Evolutionary conservation across 306 rosid genomes (phyloP).

Genomic region (Cicer pinnatifidum): DNA sequence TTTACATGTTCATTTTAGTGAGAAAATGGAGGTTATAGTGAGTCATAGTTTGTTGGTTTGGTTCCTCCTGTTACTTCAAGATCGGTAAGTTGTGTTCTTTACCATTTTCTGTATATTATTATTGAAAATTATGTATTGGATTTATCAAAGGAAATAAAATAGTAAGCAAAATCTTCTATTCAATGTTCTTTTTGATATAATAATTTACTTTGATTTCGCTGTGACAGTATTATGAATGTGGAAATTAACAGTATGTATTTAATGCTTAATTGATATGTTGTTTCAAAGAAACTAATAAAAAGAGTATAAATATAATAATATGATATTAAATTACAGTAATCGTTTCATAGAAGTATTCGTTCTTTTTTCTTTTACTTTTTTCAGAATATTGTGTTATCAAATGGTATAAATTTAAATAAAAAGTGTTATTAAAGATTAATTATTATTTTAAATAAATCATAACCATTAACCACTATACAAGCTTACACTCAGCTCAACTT

Average conservation of each 20-base stretch:
- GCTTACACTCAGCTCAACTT: too few relatives aligned
- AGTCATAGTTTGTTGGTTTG: conserved; percentile 30
- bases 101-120: conserved; percentile 43
- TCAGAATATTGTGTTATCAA: neutral
- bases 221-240: conserved; percentile 26
- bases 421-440: neutral
- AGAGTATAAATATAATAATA: neutral
- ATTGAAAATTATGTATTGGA: conserved; percentile 26
- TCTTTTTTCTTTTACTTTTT: neutral
- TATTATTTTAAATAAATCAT: neutral
- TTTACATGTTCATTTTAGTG: conserved; percentile 12
- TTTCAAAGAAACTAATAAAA: neutral
- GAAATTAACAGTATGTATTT: conserved; percentile 16
- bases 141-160: conserved; percentile 7
- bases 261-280: conserved; percentile 3
- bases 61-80: conserved; percentile 33
- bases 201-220: conserved; percentile 11
- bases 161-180: conserved; percentile 32
- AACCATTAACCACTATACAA: neutral
- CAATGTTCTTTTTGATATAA: conserved; percentile 31
- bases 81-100: conserved; percentile 29
- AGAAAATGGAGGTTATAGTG: conserved; percentile 37
- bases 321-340: neutral
- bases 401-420: neutral
- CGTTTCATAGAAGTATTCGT: neutral